Conservation (phyloP, 1,284 basidiomycete species). For the Rhodotorula mucilaginosa region DNA sequence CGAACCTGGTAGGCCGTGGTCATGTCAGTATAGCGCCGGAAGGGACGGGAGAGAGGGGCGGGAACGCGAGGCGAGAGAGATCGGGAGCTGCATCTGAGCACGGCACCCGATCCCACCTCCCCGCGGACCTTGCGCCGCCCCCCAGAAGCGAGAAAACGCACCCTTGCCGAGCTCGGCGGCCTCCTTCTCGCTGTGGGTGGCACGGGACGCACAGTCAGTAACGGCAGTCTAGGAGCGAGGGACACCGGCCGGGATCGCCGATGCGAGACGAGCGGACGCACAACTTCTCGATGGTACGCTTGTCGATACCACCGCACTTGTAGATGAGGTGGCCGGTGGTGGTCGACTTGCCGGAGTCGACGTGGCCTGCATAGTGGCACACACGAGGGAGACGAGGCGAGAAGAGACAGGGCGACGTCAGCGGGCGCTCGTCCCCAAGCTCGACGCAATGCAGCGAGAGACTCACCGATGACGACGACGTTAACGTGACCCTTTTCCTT, state of each 20-base stretch:
- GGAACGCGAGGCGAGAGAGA: too few species aligned
- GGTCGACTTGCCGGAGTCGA: slow-evolving; percentile 77
- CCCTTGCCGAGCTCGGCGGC: slow-evolving; percentile 99
- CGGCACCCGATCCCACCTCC: background rate
- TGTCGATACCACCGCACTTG: slow-evolving; percentile 99
- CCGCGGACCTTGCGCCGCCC: slow-evolving; percentile 48
- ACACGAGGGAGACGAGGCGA: background rate
- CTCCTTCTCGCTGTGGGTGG: slow-evolving; percentile 78
- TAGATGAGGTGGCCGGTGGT: slow-evolving; percentile 99
- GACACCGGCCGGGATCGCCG: background rate
- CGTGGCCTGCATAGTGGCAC: slow-evolving; percentile 26
- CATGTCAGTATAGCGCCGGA: background rate
- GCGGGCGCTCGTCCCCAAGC: background rate
- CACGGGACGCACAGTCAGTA: background rate
- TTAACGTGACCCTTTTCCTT: slow-evolving; percentile 59
- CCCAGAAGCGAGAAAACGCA: slow-evolving; percentile 58
- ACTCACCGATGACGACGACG: slow-evolving; percentile 62
- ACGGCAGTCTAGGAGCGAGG: background rate
- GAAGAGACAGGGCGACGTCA: background rate
- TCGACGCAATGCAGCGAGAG: background rate
- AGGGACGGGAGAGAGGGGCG: background rate
- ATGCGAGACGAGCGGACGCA: slow-evolving; percentile 5
- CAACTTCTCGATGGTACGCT: slow-evolving; percentile 97
- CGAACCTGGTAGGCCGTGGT: slow-evolving; percentile 29
- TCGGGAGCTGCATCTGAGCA: background rate